Percentiles rank a stretch among this genome's conserved stretches.
phyloP scores from a whole-genome alignment of 176 grass and related monocot genomes.

The Aegilops bicornis region DNA sequence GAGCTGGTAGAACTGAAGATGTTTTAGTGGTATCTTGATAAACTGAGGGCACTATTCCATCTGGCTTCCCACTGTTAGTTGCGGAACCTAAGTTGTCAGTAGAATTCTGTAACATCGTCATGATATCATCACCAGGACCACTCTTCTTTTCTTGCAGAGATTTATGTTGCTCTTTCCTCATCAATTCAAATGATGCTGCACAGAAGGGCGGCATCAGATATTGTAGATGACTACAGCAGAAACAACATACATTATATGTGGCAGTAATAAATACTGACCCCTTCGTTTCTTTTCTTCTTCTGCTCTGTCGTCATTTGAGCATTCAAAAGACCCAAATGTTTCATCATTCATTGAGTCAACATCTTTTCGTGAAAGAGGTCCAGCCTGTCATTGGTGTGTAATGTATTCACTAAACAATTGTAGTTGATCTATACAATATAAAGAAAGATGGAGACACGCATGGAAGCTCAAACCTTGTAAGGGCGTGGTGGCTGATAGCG shows the following conservation, averaged over 20 bases:
- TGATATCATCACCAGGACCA: constrained; percentile 52
- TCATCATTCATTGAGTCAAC: constrained; percentile 86
- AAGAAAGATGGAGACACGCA: background rate
- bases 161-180: constrained; percentile 98
- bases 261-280: constrained; percentile 41
- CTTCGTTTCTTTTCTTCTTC: constrained; percentile 93
- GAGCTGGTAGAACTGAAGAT: constrained; percentile 36
- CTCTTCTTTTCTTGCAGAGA: constrained; percentile 77
- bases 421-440: constrained; percentile 4
- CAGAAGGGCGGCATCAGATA: constrained; percentile 26
- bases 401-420: constrained; percentile 21
- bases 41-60: constrained; percentile 42
- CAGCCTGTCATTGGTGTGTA: constrained; percentile 43
- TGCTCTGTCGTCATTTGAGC: constrained; percentile 70
- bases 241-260: background rate
- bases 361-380: constrained; percentile 58
- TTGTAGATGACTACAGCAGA: background rate
- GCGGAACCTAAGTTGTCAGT: constrained; percentile 31
- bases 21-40: constrained; percentile 40
- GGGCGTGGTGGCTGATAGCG: constrained; percentile 96
- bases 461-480: constrained; percentile 51
- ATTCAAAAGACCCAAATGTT: constrained; percentile 84
- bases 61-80: constrained; percentile 52
- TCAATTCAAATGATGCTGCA: constrained; percentile 95
- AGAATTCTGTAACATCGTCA: constrained; percentile 56